Evolutionary conservation across 2,329 filamentous ascomycete genomes (phyloP).

Genomic region (Eutypella sp.): DNA sequence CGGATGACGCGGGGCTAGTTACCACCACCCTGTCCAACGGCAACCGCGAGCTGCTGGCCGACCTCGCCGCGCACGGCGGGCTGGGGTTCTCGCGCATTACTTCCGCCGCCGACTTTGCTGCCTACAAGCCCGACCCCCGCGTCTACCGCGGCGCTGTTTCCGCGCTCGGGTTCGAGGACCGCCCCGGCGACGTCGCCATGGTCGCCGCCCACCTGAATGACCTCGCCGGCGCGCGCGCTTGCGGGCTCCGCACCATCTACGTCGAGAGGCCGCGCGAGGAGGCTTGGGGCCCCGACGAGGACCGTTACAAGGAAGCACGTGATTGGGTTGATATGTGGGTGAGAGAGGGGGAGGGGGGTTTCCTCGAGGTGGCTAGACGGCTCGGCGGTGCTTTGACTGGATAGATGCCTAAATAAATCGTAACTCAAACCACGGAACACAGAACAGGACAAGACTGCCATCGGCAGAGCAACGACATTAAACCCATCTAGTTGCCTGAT

Average conservation of each 20-base stretch:
- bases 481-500: too few relatives aligned
- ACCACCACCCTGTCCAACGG: slow-evolving; percentile 73
- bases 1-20: slow-evolving; percentile 45
- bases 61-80: slow-evolving; percentile 53
- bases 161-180: slow-evolving; percentile 49
- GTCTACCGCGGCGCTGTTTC: slow-evolving; percentile 66
- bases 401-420: background rate
- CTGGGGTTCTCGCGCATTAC: slow-evolving; percentile 60
- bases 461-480: too few relatives aligned
- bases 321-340: slow-evolving; percentile 65
- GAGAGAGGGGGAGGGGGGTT: slow-evolving; percentile 41
- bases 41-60: slow-evolving; percentile 60
- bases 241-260: slow-evolving; percentile 67
- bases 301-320: slow-evolving; percentile 46
- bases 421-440: too few relatives aligned
- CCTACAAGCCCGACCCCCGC: slow-evolving; percentile 67
- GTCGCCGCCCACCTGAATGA: slow-evolving; percentile 73
- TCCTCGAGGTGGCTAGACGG: slow-evolving; percentile 45
- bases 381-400: slow-evolving; percentile 30
- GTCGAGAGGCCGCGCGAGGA: slow-evolving; percentile 67
- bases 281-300: slow-evolving; percentile 46
- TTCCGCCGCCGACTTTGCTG: slow-evolving; percentile 65
- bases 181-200: slow-evolving; percentile 64
- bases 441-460: too few relatives aligned
- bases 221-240: slow-evolving; percentile 58